A percentile compares a stretch with the other conserved stretches of the same genome.
These are phyloP conservation scores for Boletus rex-veris DNA, from an alignment of 768 basidiomycete species.

Conservation along the genomic window DNA sequence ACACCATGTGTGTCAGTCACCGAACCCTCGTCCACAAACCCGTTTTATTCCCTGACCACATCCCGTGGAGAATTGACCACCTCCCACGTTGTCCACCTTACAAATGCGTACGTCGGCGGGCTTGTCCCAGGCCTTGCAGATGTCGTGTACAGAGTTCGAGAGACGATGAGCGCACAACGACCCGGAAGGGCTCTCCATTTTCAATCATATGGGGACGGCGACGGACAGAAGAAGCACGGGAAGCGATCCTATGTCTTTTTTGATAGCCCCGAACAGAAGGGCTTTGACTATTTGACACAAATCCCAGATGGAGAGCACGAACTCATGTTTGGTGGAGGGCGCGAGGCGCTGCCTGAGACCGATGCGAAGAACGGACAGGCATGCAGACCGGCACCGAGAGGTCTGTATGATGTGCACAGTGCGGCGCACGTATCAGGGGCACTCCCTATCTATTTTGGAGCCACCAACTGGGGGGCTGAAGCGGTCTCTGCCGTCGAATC, in stretches of 20 bases:
- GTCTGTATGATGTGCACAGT: constrained; percentile 34
- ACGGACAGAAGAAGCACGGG: constrained; percentile 32
- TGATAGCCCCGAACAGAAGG: constrained; percentile 35
- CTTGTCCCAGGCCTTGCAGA: constrained; percentile 42
- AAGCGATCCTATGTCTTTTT: constrained; percentile 59
- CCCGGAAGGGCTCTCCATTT: constrained; percentile 40
- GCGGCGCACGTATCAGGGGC: constrained; percentile 46
- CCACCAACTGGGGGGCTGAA: constrained; percentile 42
- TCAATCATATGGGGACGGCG: not conserved
- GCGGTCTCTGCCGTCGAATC: constrained; percentile 17
- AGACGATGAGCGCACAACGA: constrained; percentile 62
- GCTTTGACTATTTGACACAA: constrained; percentile 70
- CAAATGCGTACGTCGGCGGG: constrained; percentile 50
- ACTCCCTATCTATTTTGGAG: constrained; percentile 53
- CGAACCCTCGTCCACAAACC: constrained; percentile 17
- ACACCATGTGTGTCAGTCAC: constrained; percentile 40
- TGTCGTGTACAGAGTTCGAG: constrained; percentile 37
- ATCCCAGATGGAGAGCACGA: constrained; percentile 42
- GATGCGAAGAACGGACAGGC: constrained; percentile 1
- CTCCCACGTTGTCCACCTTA: constrained; percentile 48
- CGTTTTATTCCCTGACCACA: constrained; percentile 41
- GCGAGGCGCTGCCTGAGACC: constrained; percentile 25
- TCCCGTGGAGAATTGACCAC: constrained; percentile 39
- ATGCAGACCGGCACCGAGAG: constrained; percentile 27
- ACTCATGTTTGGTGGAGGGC: constrained; percentile 69